Percentiles rank a stretch among this genome's conserved stretches.
phyloP scores from a whole-genome alignment of 1,284 basidiomycete genomes.

The Cutaneotrichosporon daszewskae region DNA sequence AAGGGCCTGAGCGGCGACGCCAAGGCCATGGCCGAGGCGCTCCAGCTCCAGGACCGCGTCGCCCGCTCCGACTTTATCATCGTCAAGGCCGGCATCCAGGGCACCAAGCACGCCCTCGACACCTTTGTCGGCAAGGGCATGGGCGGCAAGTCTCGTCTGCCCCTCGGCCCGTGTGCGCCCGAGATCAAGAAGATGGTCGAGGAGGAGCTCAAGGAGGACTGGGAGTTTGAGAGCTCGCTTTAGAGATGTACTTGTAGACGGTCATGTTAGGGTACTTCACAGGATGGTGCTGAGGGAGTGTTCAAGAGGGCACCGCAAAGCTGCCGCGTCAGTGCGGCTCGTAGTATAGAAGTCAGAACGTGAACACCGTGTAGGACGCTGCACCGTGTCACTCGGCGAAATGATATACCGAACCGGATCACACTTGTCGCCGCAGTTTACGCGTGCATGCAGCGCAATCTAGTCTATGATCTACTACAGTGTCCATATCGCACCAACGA shows the following conservation, averaged over 20 bases:
- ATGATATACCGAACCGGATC: too few relatives aligned
- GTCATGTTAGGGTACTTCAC: too few relatives aligned
- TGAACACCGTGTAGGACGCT: too few relatives aligned
- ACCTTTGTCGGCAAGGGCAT: constrained; percentile 66
- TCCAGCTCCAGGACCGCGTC: constrained; percentile 62
- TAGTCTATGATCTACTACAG: neutral
- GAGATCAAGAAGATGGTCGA: constrained; percentile 47
- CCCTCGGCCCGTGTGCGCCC: constrained; percentile 51
- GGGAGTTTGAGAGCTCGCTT: constrained; percentile 59
- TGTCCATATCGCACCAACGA: neutral
- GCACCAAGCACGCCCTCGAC: constrained; percentile 59
- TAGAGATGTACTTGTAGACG: constrained; percentile 29
- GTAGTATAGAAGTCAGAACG: too few relatives aligned
- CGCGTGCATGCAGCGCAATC: neutral
- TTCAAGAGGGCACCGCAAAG: too few relatives aligned
- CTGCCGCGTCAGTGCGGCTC: too few relatives aligned
- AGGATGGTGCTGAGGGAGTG: too few relatives aligned
- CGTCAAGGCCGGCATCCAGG: constrained; percentile 57
- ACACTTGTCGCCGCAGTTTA: neutral
- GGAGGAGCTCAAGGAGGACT: constrained; percentile 55
- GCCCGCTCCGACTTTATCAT: constrained; percentile 68
- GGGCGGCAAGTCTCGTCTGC: constrained; percentile 56
- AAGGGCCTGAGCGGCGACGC: constrained; percentile 49
- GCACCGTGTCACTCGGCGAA: too few relatives aligned
- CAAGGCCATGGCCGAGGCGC: constrained; percentile 60